Conservation (phyloP, 2,329 filamentous ascomycete species). For the Didymella glomerata region DNA sequence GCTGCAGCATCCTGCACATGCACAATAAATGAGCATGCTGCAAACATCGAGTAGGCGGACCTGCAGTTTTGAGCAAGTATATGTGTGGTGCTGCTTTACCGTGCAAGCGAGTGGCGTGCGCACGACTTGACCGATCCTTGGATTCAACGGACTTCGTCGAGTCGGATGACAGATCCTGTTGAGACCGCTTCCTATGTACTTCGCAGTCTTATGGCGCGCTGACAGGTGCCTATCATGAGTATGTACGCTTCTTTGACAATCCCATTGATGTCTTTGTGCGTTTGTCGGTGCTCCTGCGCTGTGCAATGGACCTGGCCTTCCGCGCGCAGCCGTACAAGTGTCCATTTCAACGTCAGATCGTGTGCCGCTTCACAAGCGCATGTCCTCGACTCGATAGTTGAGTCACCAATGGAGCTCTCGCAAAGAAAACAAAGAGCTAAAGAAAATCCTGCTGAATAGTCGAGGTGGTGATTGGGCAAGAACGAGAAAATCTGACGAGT, state of each 20-base stretch:
- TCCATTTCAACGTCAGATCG: not conserved
- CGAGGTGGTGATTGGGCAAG: conserved; percentile 10
- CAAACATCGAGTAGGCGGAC: not conserved
- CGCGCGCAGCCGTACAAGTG: not conserved
- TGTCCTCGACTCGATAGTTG: conserved; percentile 3
- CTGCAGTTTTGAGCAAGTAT: not conserved
- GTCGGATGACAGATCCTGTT: not conserved
- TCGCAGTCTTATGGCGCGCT: conserved; percentile 4
- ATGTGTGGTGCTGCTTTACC: conserved; percentile 16
- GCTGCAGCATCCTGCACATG: conserved; percentile 15
- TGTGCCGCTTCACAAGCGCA: conserved; percentile 1
- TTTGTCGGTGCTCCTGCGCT: not conserved
- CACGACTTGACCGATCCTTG: not conserved
- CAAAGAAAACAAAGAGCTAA: not conserved
- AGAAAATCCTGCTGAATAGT: conserved; percentile 10
- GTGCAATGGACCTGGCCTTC: not conserved
- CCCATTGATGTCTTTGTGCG: not conserved
- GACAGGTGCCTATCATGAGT: conserved; percentile 8
- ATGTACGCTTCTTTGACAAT: not conserved
- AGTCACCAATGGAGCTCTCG: conserved; percentile 9
- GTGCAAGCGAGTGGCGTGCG: conserved; percentile 9
- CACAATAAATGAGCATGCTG: conserved; percentile 8
- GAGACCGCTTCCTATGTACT: not conserved
- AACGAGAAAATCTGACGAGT: conserved; percentile 1
- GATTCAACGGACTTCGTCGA: not conserved